phyloP scores from a whole-genome alignment of 208 protist genomes.

The Phytomonas sp. region DNA sequence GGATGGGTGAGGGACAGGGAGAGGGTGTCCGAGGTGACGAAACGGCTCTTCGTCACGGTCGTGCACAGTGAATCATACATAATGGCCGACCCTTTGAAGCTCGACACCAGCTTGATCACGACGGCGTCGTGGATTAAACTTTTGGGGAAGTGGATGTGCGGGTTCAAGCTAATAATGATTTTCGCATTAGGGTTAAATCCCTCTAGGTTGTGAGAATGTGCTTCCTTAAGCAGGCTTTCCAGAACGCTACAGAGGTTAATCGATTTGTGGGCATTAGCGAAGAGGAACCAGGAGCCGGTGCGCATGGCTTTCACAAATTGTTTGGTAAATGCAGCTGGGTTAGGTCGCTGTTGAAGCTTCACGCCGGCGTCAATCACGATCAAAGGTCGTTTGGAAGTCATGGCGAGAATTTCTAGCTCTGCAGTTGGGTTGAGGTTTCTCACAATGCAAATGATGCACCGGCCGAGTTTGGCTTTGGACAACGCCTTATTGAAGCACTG shows the following conservation, averaged over 20 bases:
- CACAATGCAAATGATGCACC: conserved; percentile 64
- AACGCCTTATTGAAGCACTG: conserved; percentile 34
- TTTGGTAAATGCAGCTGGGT: conserved; percentile 38
- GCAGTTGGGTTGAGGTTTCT: conserved; percentile 76
- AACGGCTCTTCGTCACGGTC: conserved; percentile 35
- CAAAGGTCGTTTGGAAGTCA: conserved; percentile 21
- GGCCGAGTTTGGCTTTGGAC: conserved; percentile 28
- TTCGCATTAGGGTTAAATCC: conserved; percentile 40
- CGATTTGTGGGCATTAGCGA: conserved; percentile 79
- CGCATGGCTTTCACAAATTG: conserved; percentile 59
- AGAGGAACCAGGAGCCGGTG: conserved; percentile 57
- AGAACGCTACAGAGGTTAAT: conserved; percentile 61
- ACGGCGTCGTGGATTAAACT: conserved; percentile 41
- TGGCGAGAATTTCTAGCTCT: conserved; percentile 69
- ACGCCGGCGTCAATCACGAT: conserved; percentile 53
- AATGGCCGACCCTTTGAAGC: conserved; percentile 43
- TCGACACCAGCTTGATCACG: conserved; percentile 45
- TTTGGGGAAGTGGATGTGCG: conserved; percentile 74
- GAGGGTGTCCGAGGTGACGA: conserved; percentile 53
- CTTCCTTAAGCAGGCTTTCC: conserved; percentile 55
- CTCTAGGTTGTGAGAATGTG: conserved; percentile 37
- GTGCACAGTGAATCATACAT: conserved; percentile 48
- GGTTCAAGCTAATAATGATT: conserved; percentile 65
- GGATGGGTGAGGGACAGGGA: conserved; percentile 17
- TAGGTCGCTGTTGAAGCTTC: conserved; percentile 68